Base-by-base conservation (phyloP, 805 yeast species). In the Candida montana region DNA sequence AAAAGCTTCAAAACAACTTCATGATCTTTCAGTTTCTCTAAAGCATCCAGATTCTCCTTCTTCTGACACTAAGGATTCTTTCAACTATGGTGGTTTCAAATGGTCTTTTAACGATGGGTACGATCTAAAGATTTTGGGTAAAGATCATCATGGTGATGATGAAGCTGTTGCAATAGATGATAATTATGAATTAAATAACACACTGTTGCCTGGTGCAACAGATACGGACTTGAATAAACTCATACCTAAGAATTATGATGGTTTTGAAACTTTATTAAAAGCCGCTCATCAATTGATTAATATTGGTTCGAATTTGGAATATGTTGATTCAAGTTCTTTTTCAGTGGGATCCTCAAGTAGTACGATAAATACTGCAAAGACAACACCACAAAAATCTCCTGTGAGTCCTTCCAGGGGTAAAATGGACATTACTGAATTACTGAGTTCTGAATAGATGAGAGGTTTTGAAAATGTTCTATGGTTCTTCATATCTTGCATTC, bases 1-100 rank as follows among this genome's bases (percentile, higher is more conserved):
- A n/a, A 54, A 49, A 23, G 61, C 61, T 16, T 56, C 61, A 1
- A 54, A 52, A 41, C 58, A 54, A 26, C 36, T 56, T 5, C 61
- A 56, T 40, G 55, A 54, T 17, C 32, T 56, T 20, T 52, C 59
- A 9, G 37, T 28, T 13, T 26, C 32, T 5, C 21, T 11, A 15
- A 28, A 13, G 9, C 21, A 28, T 11, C 19, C 20, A 13, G 26
- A 7, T 21, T 30, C 44, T 1, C 36, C 42, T 8, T 28, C 39
- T 5, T 18, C 23, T 2, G 20, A 27, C 12, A 12, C 21, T 19
- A 31, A 19, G 21, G 29, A 31, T 23, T 48, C 52, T 1, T 56
- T 54, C 36, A 51, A 52, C 26, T 56, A 54, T 49, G 61, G 58
- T 34, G 61, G 61, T 2, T 54, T 53, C 31, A 48, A 54, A 12